Percentiles rank a stretch among this genome's conserved stretches.
These are phyloP conservation scores for Coprinellus micaceus DNA, from an alignment of 768 basidiomycete species.

Conservation along the genomic window DNA sequence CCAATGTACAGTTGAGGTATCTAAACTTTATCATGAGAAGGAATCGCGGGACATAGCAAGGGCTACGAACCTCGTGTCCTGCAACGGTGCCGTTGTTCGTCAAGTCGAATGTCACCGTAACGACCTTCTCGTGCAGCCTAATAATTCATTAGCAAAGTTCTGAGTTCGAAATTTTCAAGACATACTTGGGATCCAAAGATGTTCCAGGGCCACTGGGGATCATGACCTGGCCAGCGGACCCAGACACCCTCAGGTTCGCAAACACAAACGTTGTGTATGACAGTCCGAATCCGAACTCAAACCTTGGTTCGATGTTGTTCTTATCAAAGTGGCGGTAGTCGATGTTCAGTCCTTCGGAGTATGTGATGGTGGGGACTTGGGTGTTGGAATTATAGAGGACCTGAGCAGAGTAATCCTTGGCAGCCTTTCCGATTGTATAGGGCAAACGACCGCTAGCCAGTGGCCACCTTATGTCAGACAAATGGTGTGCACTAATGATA, in stretches of 20 bases:
- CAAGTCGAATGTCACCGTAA: conserved; percentile 51
- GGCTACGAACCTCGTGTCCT: conserved; percentile 49
- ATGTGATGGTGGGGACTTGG: conserved; percentile 46
- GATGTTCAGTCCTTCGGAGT: conserved; percentile 55
- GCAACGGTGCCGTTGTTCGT: conserved; percentile 50
- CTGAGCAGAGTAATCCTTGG: conserved; percentile 55
- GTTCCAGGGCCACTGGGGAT: conserved; percentile 46
- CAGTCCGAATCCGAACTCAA: conserved; percentile 50
- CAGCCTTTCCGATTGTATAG: conserved; percentile 51
- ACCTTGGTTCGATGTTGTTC: conserved; percentile 42
- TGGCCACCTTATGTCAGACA: background rate
- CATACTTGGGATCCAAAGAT: conserved; percentile 48
- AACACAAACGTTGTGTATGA: conserved; percentile 59
- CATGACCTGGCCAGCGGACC: conserved; percentile 38
- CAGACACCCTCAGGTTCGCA: conserved; percentile 38
- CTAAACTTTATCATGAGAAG: conserved; percentile 22
- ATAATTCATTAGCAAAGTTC: background rate
- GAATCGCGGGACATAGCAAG: background rate
- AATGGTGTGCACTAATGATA: background rate
- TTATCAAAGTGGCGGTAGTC: conserved; percentile 59
- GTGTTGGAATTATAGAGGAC: conserved; percentile 35
- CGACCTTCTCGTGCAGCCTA: conserved; percentile 50
- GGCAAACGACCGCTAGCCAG: conserved; percentile 39
- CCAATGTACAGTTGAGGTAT: conserved; percentile 55
- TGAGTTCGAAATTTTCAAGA: background rate